Evolutionary conservation across 2,329 filamentous ascomycete species (phyloP), one percentile per base, ranked within the genome.

Genomic region (Ophiostoma australiae): DNA sequence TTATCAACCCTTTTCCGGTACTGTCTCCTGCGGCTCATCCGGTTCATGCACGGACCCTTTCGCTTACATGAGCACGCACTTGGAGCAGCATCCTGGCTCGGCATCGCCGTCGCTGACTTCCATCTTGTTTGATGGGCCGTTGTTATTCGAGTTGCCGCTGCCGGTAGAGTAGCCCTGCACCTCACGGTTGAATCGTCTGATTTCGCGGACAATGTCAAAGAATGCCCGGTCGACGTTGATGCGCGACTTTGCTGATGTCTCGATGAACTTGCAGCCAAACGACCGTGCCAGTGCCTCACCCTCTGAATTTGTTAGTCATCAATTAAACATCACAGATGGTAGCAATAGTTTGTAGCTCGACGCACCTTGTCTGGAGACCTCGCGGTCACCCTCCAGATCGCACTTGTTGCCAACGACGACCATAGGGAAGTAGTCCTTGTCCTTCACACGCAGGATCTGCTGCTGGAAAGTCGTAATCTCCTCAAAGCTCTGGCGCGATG

Each of bases 371-470:
- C 91, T 90, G 75, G 92, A 91, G 72, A 99, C 95, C 78, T 94
- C 91, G 78, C 95, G 89, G 83, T 99, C 94, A 76, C 86, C 85
- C 78, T 97, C 94, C 80, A 99, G 84, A 92, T 99, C 95, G 83
- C 94, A 97, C 87, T 99, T 99, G 88, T 99, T 99, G 77, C 93
- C 95, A 61, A 98, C 95, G 66, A 99, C 92, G 72, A 98, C 97
- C 85, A 99, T 98, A 76, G 95, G 95, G 85, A 99, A 99, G 81
- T 97, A 97, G 83, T 99, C 95, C 88, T 97, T 98, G 85, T 98
- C 95, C 87, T 99, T 99, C 77, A 99, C 95, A 76, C 95, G 86
- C 76, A 99, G 86, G 80, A 99, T 99, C 83, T 99, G 95, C 85
- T 98, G 94, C 82, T 98, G 94, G 83, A 98, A 98, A 68, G 93